Base-by-base conservation (phyloP, 108 stramenopile species). In the Nitzschia sp. region DNA sequence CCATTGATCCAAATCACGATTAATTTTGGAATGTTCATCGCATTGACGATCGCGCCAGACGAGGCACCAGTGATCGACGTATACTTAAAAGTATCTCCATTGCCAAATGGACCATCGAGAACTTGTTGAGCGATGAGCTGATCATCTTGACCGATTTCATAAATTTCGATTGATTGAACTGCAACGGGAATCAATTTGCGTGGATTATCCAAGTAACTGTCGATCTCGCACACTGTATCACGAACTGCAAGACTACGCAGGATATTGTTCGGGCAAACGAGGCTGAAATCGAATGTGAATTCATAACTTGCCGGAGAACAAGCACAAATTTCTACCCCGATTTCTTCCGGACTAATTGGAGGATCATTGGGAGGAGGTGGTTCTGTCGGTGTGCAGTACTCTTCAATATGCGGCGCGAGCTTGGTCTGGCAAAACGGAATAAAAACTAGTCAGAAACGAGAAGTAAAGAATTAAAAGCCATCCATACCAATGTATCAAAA, bases 261-360 rank as follows among this genome's bases (percentile, higher is more conserved):
- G 1, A 65, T 63, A 36, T 68, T 79, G 3, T 54, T 65, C 27
- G 77, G 74, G 46, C 82, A 80, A 13, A 13, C 27, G 23, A 72
- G 47, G 47, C 35, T 33, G 48, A 79, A 72, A 45, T 80, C 66
- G 3, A 80, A 59, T 29, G 61, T 68, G 27, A 76, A 67, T 30
- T 72, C 67, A 32, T 82, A 83, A 34, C 57, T 38, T 27, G 31
- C 26, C 0, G 82, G 78, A 17, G 82, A 64, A 47, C 78, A 80
- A 11, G 62, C 53, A 53, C 78, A 79, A 8, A 76, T 18, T 8
- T 77, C 76, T 23, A 61, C 23, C 3, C 67, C 74, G 23, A 75
- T 45, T 13, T 17, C n/a, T 26, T 67, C 61, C 26, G 51, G 51
- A 24, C 11, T 11, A 24, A 42, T 32, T 17, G 55, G 26, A 33